Conservation (phyloP, 257 asterid species). For the Apocynum venetum region DNA sequence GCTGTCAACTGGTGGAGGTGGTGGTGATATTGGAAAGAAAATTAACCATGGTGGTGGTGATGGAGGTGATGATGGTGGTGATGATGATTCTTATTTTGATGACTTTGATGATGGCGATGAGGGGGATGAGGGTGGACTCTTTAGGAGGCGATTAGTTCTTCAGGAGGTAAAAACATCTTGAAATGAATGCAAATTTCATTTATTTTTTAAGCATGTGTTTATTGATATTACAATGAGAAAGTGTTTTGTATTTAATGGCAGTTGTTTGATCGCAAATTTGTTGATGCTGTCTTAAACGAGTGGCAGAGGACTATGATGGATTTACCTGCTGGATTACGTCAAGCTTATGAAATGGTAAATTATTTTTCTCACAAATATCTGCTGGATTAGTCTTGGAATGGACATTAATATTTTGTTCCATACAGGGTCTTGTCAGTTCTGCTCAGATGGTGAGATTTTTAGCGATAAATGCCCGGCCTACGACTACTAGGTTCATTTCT, state of each 20-base stretch:
- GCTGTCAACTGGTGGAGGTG: slow-evolving; percentile 90
- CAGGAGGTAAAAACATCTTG: slow-evolving; percentile 57
- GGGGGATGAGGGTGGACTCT: slow-evolving; percentile 92
- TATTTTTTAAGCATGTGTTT: background rate
- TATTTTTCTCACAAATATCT: slow-evolving; percentile 3
- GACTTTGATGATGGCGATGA: slow-evolving; percentile 96
- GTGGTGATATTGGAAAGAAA: slow-evolving; percentile 86
- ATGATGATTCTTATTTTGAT: slow-evolving; percentile 96
- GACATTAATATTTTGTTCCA: slow-evolving; percentile 27
- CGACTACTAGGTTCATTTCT: slow-evolving; percentile 76
- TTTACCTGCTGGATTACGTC: slow-evolving; percentile 96
- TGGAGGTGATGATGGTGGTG: slow-evolving; percentile 98
- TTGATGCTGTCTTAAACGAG: slow-evolving; percentile 92
- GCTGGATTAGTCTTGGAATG: slow-evolving; percentile 13
- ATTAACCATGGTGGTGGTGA: slow-evolving; percentile 92
- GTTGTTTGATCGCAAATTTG: slow-evolving; percentile 88
- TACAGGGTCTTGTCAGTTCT: slow-evolving; percentile 94
- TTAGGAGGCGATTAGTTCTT: slow-evolving; percentile 76
- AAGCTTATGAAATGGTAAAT: slow-evolving; percentile 94
- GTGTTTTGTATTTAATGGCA: slow-evolving; percentile 21
- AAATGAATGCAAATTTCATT: background rate
- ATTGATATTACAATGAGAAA: background rate
- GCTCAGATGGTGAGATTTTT: slow-evolving; percentile 88
- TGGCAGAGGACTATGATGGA: slow-evolving; percentile 98
- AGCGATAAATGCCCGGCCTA: slow-evolving; percentile 89